Evolutionary conservation across 495 filamentous ascomycete genomes (phyloP).

Genomic region (Xylaria intraflava): DNA sequence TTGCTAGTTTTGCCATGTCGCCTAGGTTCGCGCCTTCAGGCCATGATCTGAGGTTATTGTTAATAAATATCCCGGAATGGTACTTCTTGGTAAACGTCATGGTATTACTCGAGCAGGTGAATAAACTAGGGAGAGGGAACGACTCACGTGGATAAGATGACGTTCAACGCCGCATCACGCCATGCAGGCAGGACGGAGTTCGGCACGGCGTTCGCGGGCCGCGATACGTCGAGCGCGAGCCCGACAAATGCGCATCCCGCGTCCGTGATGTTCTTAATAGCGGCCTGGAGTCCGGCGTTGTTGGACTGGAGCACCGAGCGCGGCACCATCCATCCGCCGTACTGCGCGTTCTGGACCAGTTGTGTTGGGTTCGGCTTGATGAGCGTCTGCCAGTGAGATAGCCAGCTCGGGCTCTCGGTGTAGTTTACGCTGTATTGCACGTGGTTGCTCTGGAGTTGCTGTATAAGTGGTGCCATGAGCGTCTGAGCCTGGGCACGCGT

Average conservation of each 20-base stretch:
- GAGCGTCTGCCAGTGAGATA: too few relatives aligned
- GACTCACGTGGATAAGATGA: too few relatives aligned
- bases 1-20: too few relatives aligned
- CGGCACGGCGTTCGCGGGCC: constrained; percentile 24
- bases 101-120: too few relatives aligned
- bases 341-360: constrained; percentile 30
- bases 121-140: too few relatives aligned
- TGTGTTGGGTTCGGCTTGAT: constrained; percentile 48
- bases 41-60: too few relatives aligned
- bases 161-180: constrained; percentile 34
- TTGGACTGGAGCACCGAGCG: constrained; percentile 42
- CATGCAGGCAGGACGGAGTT: constrained; percentile 35
- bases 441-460: constrained; percentile 30
- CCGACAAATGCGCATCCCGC: constrained; percentile 34
- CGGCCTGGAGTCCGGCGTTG: constrained; percentile 28
- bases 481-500: constrained; percentile 35
- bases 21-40: too few relatives aligned
- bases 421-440: constrained; percentile 36
- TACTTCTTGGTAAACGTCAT: too few relatives aligned
- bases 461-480: constrained; percentile 41
- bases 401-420: constrained; percentile 44
- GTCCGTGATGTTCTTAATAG: constrained; percentile 33
- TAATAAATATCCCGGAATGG: too few relatives aligned
- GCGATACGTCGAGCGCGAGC: constrained; percentile 35
- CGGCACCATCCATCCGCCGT: too few relatives aligned